Percentiles rank a stretch among this genome's conserved stretches.
phyloP scores from a whole-genome alignment of 148 eudicot species.

The Chenopodium quinoa region DNA sequence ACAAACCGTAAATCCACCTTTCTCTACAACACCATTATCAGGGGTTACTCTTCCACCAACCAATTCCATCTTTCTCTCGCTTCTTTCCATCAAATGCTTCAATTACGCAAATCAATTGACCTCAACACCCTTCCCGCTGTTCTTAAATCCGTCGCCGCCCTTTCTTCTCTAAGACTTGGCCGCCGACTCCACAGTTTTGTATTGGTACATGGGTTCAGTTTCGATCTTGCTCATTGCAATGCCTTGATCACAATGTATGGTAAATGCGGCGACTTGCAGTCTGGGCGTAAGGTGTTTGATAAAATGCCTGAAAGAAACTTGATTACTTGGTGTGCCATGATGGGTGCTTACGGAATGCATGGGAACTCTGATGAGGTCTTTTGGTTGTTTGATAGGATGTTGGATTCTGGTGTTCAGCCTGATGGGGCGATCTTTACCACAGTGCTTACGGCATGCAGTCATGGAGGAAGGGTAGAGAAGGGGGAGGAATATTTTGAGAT shows the following conservation, averaged over 20 bases:
- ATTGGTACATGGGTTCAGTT: conserved; percentile 41
- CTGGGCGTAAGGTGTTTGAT: conserved; percentile 49
- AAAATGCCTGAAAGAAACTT: conserved; percentile 38
- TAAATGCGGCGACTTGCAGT: conserved; percentile 41
- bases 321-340: conserved; percentile 50
- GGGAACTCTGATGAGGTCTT: conserved; percentile 37
- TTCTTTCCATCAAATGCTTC: conserved; percentile 37
- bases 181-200: conserved; percentile 32
- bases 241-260: conserved; percentile 52
- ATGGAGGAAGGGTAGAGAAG: conserved; percentile 43
- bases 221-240: conserved; percentile 40
- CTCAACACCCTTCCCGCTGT: conserved; percentile 45
- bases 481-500: conserved; percentile 49
- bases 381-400: conserved; percentile 41
- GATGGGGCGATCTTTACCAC: conserved; percentile 43
- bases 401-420: conserved; percentile 33
- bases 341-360: conserved; percentile 49
- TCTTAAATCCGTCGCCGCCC: conserved; percentile 39
- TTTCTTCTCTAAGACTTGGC: conserved; percentile 35
- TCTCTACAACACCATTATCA: conserved; percentile 50
- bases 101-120: conserved; percentile 34
- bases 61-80: conserved; percentile 34
- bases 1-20: conserved; percentile 46
- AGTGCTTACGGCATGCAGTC: conserved; percentile 49
- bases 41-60: conserved; percentile 36